These are phyloP conservation scores for Tripterygium wilfordii DNA, from an alignment of 177 flowering plant genomes.

Conservation along the genomic window DNA sequence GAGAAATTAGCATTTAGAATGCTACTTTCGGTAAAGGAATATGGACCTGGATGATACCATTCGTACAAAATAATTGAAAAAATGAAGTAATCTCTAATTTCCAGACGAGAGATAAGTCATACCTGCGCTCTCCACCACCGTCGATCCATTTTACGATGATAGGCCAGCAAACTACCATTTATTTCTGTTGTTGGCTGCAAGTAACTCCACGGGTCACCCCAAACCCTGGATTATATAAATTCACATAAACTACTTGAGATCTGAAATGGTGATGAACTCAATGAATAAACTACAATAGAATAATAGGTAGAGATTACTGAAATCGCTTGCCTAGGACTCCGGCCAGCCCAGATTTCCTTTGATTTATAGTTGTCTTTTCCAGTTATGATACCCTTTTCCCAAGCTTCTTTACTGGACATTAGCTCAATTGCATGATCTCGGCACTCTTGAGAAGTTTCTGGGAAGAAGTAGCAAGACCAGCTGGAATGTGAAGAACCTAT, in stretches of 20 bases:
- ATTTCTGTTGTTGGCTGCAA: conserved; percentile 87
- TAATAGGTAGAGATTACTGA: no score
- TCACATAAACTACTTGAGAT: no score
- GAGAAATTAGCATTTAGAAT: no score
- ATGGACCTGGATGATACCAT: no score
- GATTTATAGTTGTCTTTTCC: conserved; percentile 65
- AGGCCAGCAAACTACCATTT: conserved; percentile 57
- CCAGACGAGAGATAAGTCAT: no score
- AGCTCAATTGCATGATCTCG: conserved; percentile 64
- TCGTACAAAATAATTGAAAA: no score
- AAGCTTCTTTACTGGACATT: conserved; percentile 46
- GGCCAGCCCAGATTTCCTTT: conserved; percentile 84
- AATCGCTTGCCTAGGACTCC: conserved; percentile 52
- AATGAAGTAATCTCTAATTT: no score
- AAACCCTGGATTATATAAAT: conserved; percentile 46
- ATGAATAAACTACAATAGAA: no score
- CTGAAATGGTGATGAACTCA: no score
- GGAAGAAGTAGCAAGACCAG: conserved; percentile 96
- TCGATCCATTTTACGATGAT: conserved; percentile 93
- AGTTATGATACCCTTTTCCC: conserved; percentile 61
- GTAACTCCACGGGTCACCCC: conserved; percentile 91
- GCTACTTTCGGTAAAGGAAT: no score
- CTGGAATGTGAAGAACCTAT: conserved; percentile 61
- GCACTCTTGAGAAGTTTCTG: conserved; percentile 76
- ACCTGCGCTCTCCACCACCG: conserved; percentile 99